Evolutionary conservation across 2,329 filamentous ascomycete species (phyloP).

Genomic region (Aspergillus neotritici): DNA sequence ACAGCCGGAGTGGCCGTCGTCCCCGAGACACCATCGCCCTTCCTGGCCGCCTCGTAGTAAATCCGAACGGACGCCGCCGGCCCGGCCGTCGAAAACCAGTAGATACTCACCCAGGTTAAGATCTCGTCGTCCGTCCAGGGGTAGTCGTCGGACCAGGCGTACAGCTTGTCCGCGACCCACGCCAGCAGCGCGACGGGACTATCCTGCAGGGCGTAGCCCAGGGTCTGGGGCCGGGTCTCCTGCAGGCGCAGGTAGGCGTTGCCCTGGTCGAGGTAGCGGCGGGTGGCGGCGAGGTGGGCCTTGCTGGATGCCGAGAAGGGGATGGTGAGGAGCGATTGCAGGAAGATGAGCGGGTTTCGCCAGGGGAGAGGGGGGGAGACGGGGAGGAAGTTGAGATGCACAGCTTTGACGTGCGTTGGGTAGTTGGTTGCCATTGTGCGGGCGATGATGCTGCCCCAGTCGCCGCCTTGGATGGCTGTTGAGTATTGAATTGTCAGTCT

Average conservation of each 20-base stretch:
- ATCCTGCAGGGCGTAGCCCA: constrained; percentile 64
- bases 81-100: constrained; percentile 64
- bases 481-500: too few relatives aligned
- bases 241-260: constrained; percentile 55
- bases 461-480: constrained; percentile 55
- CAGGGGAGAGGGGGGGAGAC: constrained; percentile 46
- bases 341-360: constrained; percentile 52
- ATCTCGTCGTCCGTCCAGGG: constrained; percentile 72
- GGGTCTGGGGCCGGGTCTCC: constrained; percentile 64
- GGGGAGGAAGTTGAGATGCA: constrained; percentile 57
- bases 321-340: constrained; percentile 23
- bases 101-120: constrained; percentile 67
- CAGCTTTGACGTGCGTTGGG: constrained; percentile 52
- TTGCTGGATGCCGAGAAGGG: constrained; percentile 26
- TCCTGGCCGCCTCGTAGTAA: constrained; percentile 61
- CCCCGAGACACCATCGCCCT: neutral
- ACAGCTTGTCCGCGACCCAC: constrained; percentile 78
- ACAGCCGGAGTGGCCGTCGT: constrained; percentile 1
- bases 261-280: constrained; percentile 20
- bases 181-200: constrained; percentile 64
- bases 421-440: constrained; percentile 57
- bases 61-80: constrained; percentile 63
- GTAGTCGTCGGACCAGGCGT: constrained; percentile 69
- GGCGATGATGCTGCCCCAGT: constrained; percentile 64
- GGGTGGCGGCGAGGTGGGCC: constrained; percentile 16